Percentiles rank a stretch among this genome's conserved stretches.
These are phyloP conservation scores for Trichosporon asahii DNA, from an alignment of 1,284 basidiomycete species.

Conservation along the genomic window DNA sequence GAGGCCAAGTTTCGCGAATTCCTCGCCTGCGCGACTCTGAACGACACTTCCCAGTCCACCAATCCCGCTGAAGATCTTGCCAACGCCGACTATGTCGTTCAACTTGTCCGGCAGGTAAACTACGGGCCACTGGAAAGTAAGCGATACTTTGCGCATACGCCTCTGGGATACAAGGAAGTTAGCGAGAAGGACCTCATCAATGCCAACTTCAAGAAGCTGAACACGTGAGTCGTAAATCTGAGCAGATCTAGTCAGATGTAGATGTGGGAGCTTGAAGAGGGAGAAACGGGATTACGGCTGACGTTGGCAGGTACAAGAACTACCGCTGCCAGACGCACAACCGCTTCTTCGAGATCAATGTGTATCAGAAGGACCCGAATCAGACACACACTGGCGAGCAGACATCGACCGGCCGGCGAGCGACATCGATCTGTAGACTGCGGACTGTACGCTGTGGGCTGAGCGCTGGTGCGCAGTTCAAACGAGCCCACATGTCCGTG, in stretches of 20 bases:
- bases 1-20: background rate
- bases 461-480: too few species aligned
- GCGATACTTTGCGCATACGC: background rate
- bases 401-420: background rate
- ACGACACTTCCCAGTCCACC: too few species aligned
- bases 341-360: background rate
- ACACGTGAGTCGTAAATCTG: background rate
- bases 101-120: background rate
- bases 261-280: too few species aligned
- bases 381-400: background rate
- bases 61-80: background rate
- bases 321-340: background rate
- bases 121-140: background rate
- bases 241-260: too few species aligned
- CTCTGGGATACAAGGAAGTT: background rate
- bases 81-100: background rate
- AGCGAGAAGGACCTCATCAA: background rate
- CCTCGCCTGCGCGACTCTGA: background rate
- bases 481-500: too few species aligned
- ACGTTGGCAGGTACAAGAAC: background rate
- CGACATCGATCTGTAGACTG: background rate
- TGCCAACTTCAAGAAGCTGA: slow-evolving; percentile 6
- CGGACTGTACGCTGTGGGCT: too few species aligned
- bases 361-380: background rate
- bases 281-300: background rate